These are phyloP conservation scores for Trichophaea hybrida DNA, from an alignment of 2,329 filamentous ascomycete genomes.

Conservation along the genomic window DNA sequence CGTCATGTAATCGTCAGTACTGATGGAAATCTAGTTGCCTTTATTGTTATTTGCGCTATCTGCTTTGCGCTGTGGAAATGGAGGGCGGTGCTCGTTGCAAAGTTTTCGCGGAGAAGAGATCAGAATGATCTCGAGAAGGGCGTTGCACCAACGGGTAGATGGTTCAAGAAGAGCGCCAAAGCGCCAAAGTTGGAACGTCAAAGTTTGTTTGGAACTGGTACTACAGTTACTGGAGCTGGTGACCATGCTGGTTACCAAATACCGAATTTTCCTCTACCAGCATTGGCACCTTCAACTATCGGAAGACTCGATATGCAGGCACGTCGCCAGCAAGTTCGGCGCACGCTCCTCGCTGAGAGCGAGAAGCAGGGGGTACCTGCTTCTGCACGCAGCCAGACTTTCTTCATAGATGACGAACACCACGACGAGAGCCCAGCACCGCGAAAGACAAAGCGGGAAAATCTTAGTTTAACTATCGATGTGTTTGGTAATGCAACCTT, in stretches of 20 bases:
- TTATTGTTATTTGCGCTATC: background rate
- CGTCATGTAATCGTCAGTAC: background rate
- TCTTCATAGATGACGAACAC: slow-evolving; percentile 11
- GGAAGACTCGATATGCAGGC: background rate
- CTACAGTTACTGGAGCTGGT: background rate
- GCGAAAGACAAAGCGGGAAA: slow-evolving; percentile 2
- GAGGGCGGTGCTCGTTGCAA: background rate
- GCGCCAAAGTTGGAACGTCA: background rate
- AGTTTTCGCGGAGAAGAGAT: background rate
- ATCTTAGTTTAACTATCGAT: background rate
- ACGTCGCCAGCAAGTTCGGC: background rate
- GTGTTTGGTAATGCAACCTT: no score
- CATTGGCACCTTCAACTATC: slow-evolving; percentile 4
- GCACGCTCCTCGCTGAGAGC: background rate
- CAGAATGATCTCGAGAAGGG: background rate
- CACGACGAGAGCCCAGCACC: background rate
- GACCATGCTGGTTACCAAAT: background rate
- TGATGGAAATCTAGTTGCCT: background rate
- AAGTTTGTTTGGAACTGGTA: background rate
- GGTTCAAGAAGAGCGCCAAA: background rate
- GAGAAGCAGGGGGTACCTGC: background rate
- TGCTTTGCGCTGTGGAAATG: background rate
- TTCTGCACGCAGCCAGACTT: slow-evolving; percentile 5
- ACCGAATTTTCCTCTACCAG: slow-evolving; percentile 15
- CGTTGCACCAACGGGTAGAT: no score